Evolutionary conservation across 352 stramenopile species (phyloP), one percentile per base, ranked within the genome.

Genomic region (Pythium periplocum): DNA sequence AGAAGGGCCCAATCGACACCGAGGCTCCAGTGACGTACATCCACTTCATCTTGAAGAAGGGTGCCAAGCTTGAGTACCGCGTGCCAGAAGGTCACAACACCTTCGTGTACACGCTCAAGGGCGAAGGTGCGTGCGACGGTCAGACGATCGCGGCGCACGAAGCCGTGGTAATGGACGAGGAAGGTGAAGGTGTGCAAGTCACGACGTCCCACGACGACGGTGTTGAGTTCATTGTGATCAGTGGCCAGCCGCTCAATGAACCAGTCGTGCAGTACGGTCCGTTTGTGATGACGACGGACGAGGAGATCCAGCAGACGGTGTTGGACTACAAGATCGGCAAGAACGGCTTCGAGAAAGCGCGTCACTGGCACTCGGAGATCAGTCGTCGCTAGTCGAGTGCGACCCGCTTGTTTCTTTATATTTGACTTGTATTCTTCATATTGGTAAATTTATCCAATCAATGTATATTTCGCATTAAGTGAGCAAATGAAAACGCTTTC

Each of bases 231-330:
- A 77, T 87, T 41, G 60, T 86, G 32, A 70, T 86, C 33, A 73
- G 47, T 0, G 74, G 78, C 4, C 11, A 86, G 55, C 76, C 74
- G 10, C 47, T 90, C 4, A 62, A 83, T 9, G 79, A 90, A 48
- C 75, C 72, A 0, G 67, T 87, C 2, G 68, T 82, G 46, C 78
- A 86, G 57, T 72, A 86, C 53, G 78, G 77, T 12, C 78, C 78
- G 4, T 93, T 92, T 59, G 78, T 92, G 61, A 92, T 92, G 81
- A 86, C 65, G 12, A 79, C 63, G 0, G 40, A 57, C 2, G 50
- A 72, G 2, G 71, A 87, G 59, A 82, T 90, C 42, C 73, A 59
- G 5, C 44, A 85, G 40, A 80, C 64, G 35, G 38, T 66, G 17
- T 12, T 50, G 2, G 64, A 73, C 48, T 73, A 49, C 46, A 32